Conservation (phyloP, 495 filamentous ascomycete genomes). For the Cryomyces antarcticus region DNA sequence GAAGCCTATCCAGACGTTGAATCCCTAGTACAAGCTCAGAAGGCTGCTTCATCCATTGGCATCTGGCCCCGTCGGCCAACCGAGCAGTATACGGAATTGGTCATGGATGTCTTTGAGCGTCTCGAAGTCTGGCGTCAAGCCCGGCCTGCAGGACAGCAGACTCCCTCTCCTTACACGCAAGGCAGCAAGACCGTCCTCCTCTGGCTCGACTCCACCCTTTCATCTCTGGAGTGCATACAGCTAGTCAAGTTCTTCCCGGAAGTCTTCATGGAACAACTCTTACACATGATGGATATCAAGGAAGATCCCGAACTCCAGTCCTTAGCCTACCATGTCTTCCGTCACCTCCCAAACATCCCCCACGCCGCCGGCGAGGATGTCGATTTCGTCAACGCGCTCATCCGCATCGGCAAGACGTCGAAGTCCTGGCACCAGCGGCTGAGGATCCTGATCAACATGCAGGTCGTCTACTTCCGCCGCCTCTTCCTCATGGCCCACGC, state of each 20-base stretch:
- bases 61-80: conserved; percentile 62
- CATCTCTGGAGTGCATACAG: conserved; percentile 80
- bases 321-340: conserved; percentile 90
- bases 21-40: conserved; percentile 56
- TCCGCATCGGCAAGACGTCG: conserved; percentile 70
- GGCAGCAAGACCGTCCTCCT: conserved; percentile 89
- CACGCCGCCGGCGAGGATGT: conserved; percentile 71
- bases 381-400: conserved; percentile 64
- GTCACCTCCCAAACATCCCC: conserved; percentile 89
- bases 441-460: conserved; percentile 95
- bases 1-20: conserved; percentile 71
- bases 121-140: conserved; percentile 77
- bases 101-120: conserved; percentile 55
- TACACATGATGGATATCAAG: conserved; percentile 99
- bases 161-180: conserved; percentile 82
- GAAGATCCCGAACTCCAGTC: conserved; percentile 93
- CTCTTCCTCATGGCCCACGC: conserved; percentile 71
- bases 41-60: conserved; percentile 60
- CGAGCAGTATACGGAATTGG: conserved; percentile 48
- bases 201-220: conserved; percentile 84
- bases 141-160: conserved; percentile 74
- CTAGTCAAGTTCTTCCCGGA: conserved; percentile 81
- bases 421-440: conserved; percentile 93
- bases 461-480: conserved; percentile 94
- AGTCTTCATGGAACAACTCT: conserved; percentile 68